phyloP scores from a whole-genome alignment of 805 yeast genomes.

The Metschnikowia aberdeeniae region DNA sequence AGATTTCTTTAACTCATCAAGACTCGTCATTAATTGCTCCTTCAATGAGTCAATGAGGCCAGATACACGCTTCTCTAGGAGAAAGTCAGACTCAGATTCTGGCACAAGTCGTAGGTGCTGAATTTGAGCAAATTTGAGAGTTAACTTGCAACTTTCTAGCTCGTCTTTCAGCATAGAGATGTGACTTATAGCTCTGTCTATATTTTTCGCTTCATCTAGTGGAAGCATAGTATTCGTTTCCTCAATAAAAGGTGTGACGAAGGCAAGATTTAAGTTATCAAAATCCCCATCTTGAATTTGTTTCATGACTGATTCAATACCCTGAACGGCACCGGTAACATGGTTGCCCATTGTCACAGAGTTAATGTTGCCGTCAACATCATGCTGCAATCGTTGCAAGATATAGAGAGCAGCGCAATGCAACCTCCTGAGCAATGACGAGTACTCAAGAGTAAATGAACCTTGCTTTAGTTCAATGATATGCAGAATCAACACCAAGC shows the following conservation, averaged over 20 bases:
- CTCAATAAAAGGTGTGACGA: neutral
- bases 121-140: neutral
- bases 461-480: neutral
- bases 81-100: neutral
- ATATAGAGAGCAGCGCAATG: neutral
- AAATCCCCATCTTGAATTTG: slow-evolving; percentile 1
- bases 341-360: neutral
- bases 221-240: neutral
- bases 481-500: neutral
- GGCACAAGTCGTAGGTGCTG: neutral
- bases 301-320: neutral
- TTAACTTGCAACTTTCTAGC: neutral
- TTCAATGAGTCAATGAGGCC: neutral
- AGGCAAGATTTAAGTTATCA: neutral
- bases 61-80: neutral
- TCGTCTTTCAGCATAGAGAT: neutral
- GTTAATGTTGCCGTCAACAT: neutral
- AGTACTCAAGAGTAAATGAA: neutral
- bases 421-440: neutral
- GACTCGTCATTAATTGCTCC: neutral
- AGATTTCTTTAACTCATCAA: neutral
- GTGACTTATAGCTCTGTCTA: neutral
- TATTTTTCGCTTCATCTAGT: neutral
- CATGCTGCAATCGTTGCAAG: neutral
- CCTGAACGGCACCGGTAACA: neutral